Percentiles rank a stretch among this genome's conserved stretches.
phyloP scores from a whole-genome alignment of 257 asterid species.

The Capsicum baccatum region DNA sequence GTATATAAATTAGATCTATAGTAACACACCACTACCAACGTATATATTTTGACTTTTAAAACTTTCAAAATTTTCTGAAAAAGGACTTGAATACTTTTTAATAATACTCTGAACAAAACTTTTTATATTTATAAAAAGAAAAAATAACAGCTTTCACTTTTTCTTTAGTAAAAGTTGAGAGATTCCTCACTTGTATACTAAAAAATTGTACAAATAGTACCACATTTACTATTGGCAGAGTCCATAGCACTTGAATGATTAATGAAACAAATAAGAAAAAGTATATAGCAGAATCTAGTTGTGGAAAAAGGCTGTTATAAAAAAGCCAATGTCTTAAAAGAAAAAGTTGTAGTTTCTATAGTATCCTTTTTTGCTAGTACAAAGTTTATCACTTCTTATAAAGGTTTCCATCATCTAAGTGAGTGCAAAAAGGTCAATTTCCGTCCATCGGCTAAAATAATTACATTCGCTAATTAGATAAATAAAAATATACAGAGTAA shows the following conservation, averaged over 20 bases:
- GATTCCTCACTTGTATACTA: conserved; percentile 28
- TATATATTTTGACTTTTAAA: neutral
- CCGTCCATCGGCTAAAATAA: too few species aligned
- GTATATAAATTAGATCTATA: neutral
- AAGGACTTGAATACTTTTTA: neutral
- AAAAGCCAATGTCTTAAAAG: conserved; percentile 7
- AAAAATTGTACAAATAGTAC: conserved; percentile 18
- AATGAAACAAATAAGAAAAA: conserved; percentile 16
- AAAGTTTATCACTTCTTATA: neutral
- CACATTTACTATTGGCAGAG: conserved; percentile 9
- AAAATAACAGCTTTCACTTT: conserved; percentile 26
- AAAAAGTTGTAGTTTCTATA: conserved; percentile 20
- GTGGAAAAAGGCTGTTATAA: neutral
- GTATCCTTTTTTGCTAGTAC: neutral
- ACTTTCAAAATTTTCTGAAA: neutral
- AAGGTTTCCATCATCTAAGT: conserved; percentile 6
- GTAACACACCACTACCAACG: neutral
- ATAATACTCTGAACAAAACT: conserved; percentile 4
- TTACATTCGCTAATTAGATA: too few species aligned
- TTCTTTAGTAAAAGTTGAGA: conserved; percentile 23
- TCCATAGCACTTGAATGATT: conserved; percentile 15
- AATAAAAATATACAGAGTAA: too few species aligned
- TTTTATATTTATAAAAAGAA: conserved; percentile 23
- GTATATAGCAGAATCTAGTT: conserved; percentile 22
- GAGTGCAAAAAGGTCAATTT: conserved; percentile 14